phyloP scores from a whole-genome alignment of 2,329 filamentous ascomycete genomes.

The Colletotrichum caudatum region DNA sequence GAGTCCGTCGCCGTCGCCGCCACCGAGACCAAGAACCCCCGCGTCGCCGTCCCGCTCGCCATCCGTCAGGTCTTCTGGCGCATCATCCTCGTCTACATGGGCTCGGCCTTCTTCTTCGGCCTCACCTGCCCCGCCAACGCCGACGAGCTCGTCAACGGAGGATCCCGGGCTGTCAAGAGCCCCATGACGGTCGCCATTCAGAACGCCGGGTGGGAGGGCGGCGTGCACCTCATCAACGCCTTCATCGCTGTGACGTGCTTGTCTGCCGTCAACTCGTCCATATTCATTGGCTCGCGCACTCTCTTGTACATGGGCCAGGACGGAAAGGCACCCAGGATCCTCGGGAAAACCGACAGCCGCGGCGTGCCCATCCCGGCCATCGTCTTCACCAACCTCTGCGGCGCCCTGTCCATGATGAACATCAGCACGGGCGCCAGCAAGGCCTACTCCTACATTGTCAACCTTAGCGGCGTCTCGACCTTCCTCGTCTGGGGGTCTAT shows the following conservation, averaged over 20 bases:
- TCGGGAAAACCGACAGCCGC: constrained; percentile 74
- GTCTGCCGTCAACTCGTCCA: constrained; percentile 78
- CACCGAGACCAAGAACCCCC: constrained; percentile 70
- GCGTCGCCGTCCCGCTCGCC: constrained; percentile 66
- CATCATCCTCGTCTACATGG: constrained; percentile 74
- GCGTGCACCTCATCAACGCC: constrained; percentile 82
- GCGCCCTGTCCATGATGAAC: constrained; percentile 81
- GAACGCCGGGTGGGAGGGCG: constrained; percentile 78
- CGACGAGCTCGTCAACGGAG: constrained; percentile 69
- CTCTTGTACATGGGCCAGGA: constrained; percentile 81
- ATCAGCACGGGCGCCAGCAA: constrained; percentile 73
- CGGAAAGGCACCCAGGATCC: constrained; percentile 75
- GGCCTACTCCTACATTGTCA: constrained; percentile 78
- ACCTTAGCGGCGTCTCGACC: constrained; percentile 76
- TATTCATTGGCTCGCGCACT: constrained; percentile 82
- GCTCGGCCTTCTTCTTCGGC: constrained; percentile 79
- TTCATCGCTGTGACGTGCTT: constrained; percentile 81
- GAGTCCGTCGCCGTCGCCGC: constrained; percentile 73
- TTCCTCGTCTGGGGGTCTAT: constrained; percentile 81
- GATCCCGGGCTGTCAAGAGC: constrained; percentile 74
- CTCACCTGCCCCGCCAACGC: constrained; percentile 79
- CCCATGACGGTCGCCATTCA: constrained; percentile 81
- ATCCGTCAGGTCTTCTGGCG: constrained; percentile 72
- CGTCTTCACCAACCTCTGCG: constrained; percentile 77
- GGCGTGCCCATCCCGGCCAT: constrained; percentile 74